phyloP scores from a whole-genome alignment of 2,329 filamentous ascomycete species.

The Ceratocystis cacaofunesta region DNA sequence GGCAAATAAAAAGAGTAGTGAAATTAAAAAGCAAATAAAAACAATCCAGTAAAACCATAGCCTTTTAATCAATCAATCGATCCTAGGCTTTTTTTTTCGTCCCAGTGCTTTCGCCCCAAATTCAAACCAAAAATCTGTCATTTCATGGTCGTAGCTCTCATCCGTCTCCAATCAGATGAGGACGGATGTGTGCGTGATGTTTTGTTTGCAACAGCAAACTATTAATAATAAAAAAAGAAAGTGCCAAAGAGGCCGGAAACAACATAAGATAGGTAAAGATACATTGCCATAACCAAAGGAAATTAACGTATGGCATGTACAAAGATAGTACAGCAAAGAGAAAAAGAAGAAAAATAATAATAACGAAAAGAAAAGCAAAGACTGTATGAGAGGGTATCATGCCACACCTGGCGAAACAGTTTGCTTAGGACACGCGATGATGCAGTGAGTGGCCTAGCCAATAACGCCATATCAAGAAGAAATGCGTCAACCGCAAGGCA shows the following conservation, averaged over 20 bases:
- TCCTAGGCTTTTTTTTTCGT: background rate
- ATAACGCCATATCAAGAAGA: constrained; percentile 6
- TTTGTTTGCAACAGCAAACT: background rate
- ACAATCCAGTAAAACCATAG: background rate
- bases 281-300: background rate
- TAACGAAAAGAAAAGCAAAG: background rate
- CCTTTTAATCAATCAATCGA: background rate
- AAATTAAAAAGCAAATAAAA: background rate
- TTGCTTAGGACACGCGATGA: constrained; percentile 1
- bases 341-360: background rate
- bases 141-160: background rate
- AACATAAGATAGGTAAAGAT: background rate
- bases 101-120: background rate
- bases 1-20: background rate
- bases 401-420: background rate
- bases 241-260: background rate
- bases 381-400: constrained; percentile 5
- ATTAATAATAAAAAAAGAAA: background rate
- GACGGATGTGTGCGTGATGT: background rate
- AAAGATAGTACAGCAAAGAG: background rate
- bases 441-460: constrained; percentile 3
- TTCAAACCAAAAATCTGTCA: background rate
- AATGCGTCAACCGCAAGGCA: background rate
- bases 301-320: background rate
- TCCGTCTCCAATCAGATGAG: background rate